Evolutionary conservation across 495 filamentous ascomycete genomes (phyloP).

Genomic region (Tricharina praecox): DNA sequence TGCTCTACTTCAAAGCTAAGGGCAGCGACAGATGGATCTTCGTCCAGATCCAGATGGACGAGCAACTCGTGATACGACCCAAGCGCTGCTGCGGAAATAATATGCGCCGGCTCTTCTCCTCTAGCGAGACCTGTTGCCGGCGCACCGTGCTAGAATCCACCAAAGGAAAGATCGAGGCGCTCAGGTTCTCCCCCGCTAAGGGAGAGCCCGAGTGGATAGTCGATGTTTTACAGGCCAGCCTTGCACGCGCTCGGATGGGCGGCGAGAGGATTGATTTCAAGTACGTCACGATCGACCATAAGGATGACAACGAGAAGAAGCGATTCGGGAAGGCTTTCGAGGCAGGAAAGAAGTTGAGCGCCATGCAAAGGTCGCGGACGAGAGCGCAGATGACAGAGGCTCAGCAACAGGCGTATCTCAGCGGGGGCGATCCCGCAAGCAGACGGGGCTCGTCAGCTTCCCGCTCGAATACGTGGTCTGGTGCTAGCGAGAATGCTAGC

Average conservation of each 20-base stretch:
- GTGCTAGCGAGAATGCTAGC: no score
- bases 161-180: not conserved
- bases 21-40: not conserved
- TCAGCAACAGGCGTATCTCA: not conserved
- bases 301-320: not conserved
- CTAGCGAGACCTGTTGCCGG: not conserved
- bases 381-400: not conserved
- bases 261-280: not conserved
- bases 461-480: no score
- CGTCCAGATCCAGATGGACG: not conserved
- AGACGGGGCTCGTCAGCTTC: no score
- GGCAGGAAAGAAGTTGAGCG: not conserved
- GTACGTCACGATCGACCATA: not conserved
- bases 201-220: not conserved
- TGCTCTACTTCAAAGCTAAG: not conserved
- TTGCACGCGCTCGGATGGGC: not conserved
- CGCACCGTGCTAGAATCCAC: not conserved
- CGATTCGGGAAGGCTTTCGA: not conserved
- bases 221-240: not conserved
- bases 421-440: no score
- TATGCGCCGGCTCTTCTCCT: not conserved
- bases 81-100: conserved; percentile 1
- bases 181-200: not conserved
- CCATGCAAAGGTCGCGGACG: not conserved
- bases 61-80: not conserved